Evolutionary conservation across 2,329 filamentous ascomycete species (phyloP), one percentile per base, ranked within the genome.

Genomic region (Colletotrichum sp.): DNA sequence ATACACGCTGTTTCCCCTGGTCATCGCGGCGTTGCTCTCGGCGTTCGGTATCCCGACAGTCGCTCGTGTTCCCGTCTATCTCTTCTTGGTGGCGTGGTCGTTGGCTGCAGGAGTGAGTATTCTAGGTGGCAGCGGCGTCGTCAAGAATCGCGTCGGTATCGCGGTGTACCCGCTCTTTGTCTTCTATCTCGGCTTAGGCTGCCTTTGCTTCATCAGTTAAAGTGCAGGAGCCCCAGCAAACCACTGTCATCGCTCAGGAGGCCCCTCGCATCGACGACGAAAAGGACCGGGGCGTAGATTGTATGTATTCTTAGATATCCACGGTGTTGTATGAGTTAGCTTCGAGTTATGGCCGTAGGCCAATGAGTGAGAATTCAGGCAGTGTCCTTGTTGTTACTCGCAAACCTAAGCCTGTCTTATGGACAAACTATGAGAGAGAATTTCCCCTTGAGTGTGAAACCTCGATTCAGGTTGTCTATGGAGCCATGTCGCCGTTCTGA

Each of bases 91-190:
- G 49, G 92, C 92, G 57, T 99, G 97, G 97, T 98, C 96, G 44
- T 88, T 99, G 79, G 97, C 97, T 63, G 98, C 97, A 2, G 97
- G 97, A 29, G 94, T 99, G 66, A 99, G 96, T 86, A 99, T 99
- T 80, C 89, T 99, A 70, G 96, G 96, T 36, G 97, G 97, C 57
- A 98, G 96, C 74, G 97, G 97, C 15, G 96, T 99, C 61, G 93
- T 99, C 78, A 96, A 96, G 88, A 98, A 99, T 86, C 91, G 97
- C 66, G 96, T 99, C 64, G 95, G 93, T 29, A 93, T 99, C 82
- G 97, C 97, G 22, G 96, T 99, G 27, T 99, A 98, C 83, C 97
- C 97, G 72, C 88, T 99, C 69, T 94, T 98, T 83, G 94, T 99
- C 65, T 99, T 99, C 86, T 99, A 99, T 85, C 88, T 98, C 74